Base-by-base conservation (phyloP, 192 early-diverging fungal genomes). In the Linnemannia zychae region DNA sequence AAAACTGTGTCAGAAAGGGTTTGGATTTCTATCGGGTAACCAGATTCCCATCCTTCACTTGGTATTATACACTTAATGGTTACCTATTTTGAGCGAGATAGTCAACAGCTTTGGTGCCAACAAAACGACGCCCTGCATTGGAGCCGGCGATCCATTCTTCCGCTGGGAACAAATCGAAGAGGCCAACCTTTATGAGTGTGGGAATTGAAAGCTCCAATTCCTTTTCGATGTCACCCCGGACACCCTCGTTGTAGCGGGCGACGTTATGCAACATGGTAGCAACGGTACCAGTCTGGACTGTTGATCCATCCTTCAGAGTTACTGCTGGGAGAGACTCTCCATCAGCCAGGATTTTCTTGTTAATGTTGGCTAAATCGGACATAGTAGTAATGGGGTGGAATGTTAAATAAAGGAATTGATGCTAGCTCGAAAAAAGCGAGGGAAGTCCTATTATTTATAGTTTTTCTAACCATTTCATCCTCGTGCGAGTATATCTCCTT, bases 141-240 rank as follows among this genome's bases (percentile, higher is more conserved):
- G 36, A 46, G 37, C 68, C 68, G 36, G 68, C 68, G 46, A 70
- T 70, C 68, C 68, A 70, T 70, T 70, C 68, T 70, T 70, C 68
- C 68, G 38, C 37, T 5, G 68, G 68, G 68, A 70, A 70, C 68
- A 70, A 70, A 70, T 70, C 68, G 68, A 70, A 70, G 40, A 70
- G 68, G 37, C 68, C 68, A 38, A 70, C 68, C 37, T 1, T 70
- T 18, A 70, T 16, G 22, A 70, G 68, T 16, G 68, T 70, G 22
- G 68, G 68, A 70, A 70, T 70, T 22, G 68, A 70, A 70, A 70
- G 68, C 37, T 70, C 68, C 38, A 70, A n/a, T 70, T 70, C 68
- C 68, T 20, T 70, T 70, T 70, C 68, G 68, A 70, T 70, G 40
- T 70, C 68, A 46, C 68, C 68, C 1, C 68, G 68, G 40, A 38